phyloP scores from a whole-genome alignment of 768 basidiomycete species.

The Floccularia luteovirens region DNA sequence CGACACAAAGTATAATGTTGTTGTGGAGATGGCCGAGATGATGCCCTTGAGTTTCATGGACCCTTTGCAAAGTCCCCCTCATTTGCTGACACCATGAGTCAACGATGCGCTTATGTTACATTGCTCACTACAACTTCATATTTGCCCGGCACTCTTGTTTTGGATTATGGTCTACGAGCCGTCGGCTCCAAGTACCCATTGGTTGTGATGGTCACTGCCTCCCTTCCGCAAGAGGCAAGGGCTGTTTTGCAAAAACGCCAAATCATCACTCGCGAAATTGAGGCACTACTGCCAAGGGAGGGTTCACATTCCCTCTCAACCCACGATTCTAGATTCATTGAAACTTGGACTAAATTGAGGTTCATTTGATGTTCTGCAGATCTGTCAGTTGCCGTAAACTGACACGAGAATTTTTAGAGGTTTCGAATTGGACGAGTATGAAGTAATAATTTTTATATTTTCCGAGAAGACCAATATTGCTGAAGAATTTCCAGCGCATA shows the following conservation, averaged over 20 bases:
- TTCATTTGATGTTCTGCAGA: conserved; percentile 16
- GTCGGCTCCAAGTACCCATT: conserved; percentile 66
- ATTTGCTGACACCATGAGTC: conserved; percentile 18
- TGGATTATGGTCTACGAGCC: conserved; percentile 44
- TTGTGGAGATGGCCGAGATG: conserved; percentile 7
- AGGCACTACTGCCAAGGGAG: conserved; percentile 43
- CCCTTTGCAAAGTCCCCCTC: conserved; percentile 1
- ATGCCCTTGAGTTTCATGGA: neutral
- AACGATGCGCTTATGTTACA: conserved; percentile 61
- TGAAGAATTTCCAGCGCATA: conserved; percentile 59
- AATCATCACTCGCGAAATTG: conserved; percentile 53
- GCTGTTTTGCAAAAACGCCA: conserved; percentile 43
- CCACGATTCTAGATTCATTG: conserved; percentile 48
- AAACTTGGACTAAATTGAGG: conserved; percentile 70
- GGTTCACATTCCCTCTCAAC: conserved; percentile 31
- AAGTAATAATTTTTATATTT: conserved; percentile 34
- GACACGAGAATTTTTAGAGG: conserved; percentile 20
- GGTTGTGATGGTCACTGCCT: conserved; percentile 67
- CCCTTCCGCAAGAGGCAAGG: conserved; percentile 42
- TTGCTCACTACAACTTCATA: conserved; percentile 71
- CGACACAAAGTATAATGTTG: neutral
- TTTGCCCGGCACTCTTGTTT: conserved; percentile 54
- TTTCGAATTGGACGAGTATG: conserved; percentile 63
- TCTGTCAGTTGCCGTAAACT: neutral
- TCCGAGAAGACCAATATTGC: no score